Evolutionary conservation across 768 basidiomycete genomes (phyloP).

Genomic region (Lepiota brunneoincarnata): DNA sequence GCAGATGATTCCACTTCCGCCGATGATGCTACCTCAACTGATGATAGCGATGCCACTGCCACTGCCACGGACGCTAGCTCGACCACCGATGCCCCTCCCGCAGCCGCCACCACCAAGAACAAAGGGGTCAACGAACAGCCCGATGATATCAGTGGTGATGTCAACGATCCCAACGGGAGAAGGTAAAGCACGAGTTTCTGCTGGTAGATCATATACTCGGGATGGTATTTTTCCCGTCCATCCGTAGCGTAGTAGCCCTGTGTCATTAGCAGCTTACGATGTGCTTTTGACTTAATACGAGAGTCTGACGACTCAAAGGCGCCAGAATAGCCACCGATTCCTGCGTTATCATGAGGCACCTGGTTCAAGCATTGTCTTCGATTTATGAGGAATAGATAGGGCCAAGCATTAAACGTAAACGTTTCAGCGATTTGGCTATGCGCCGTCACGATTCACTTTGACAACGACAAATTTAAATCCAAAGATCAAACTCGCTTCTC

Average conservation of each 20-base stretch:
- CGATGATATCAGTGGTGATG: constrained; percentile 25
- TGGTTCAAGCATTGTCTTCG: too few species aligned
- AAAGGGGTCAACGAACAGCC: constrained; percentile 18
- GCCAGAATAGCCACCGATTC: too few species aligned
- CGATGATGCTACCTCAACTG: constrained; percentile 15
- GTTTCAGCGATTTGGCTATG: too few species aligned
- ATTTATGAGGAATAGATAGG: too few species aligned
- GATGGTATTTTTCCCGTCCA: neutral
- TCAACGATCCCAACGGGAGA: constrained; percentile 27
- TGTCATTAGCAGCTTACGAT: too few species aligned
- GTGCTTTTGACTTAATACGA: too few species aligned
- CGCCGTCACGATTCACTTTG: too few species aligned
- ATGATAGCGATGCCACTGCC: neutral
- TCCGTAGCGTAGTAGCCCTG: neutral
- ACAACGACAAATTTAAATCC: too few species aligned
- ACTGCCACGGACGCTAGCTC: constrained; percentile 15
- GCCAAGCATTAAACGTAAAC: too few species aligned
- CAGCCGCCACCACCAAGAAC: constrained; percentile 8
- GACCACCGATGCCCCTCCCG: constrained; percentile 14
- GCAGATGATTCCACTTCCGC: constrained; percentile 2
- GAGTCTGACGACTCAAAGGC: too few species aligned
- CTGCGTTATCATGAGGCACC: too few species aligned
- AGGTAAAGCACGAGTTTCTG: neutral
- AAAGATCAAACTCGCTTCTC: too few species aligned
- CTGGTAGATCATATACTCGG: neutral